Evolutionary conservation across 2,329 filamentous ascomycete species (phyloP), one percentile per base, ranked within the genome.

Genomic region (Talaromyces piceae): DNA sequence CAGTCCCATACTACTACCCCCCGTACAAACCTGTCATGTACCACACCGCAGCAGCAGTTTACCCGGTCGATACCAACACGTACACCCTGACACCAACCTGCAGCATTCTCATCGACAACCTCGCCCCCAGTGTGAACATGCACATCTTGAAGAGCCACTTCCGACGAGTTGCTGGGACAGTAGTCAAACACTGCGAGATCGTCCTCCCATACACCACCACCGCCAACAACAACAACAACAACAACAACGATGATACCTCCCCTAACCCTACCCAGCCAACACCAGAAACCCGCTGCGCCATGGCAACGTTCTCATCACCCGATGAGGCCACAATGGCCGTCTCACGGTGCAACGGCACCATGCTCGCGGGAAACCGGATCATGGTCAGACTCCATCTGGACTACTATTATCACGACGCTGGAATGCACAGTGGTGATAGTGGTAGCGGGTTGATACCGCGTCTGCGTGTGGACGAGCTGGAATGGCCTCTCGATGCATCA

Each of bases 311-410:
- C 54, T 60, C 46, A 16, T 41, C 51, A 5, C 16, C 26, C 2
- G 68, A 71, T 1, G 67, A 70, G 28, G 69, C 69, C 4, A 64
- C 63, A 48, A 59, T 60, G n/a, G 66, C 65, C 11, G 59, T 67
- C 18, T 52, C 54, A 1, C 57, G 63, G 45, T 64, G 66, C 48
- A 65, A 71, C 53, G 67, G 66, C 27, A 53, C 61, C 13, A 53
- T 55, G 4, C 66, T 71, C 47, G 62, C 63, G 51, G 66, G 65
- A 1, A 57, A 59, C 1, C 63, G 56, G 8, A 67, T 72, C 27
- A 57, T 62, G 26, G 64, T 71, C 5, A 59, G 61, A 45, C 53
- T 70, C 45, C 63, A 68, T 47, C 58, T 57, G 8, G 58, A 61
- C 12, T 50, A 25, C 11, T n/a, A 18, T 33, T 12, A 18, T 26